Conservation (phyloP, 2,329 filamentous ascomycete species). For the Penicillium sp. region DNA sequence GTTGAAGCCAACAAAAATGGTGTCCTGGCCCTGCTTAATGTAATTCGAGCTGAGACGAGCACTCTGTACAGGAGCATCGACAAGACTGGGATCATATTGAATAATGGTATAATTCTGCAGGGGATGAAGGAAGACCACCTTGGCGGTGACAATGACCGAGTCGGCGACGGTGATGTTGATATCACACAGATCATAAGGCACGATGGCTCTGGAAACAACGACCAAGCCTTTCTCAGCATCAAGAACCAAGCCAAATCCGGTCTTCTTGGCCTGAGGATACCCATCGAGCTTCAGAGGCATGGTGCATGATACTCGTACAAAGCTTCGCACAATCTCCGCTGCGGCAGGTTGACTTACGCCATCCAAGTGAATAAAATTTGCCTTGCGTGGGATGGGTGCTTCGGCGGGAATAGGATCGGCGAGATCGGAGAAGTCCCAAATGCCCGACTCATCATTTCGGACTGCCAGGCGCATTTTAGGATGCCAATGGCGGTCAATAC, state of each 20-base stretch:
- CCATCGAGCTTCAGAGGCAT: slow-evolving; percentile 96
- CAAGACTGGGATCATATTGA: slow-evolving; percentile 86
- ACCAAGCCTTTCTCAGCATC: slow-evolving; percentile 95
- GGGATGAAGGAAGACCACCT: slow-evolving; percentile 92
- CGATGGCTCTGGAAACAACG: slow-evolving; percentile 85
- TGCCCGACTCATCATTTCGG: slow-evolving; percentile 78
- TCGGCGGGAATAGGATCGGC: slow-evolving; percentile 72
- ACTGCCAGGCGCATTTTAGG: slow-evolving; percentile 89
- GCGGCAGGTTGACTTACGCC: slow-evolving; percentile 82
- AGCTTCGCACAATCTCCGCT: slow-evolving; percentile 89
- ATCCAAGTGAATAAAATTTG: slow-evolving; percentile 86
- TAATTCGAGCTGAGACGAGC: slow-evolving; percentile 73
- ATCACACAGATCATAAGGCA: slow-evolving; percentile 94
- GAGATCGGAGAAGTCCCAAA: slow-evolving; percentile 92
- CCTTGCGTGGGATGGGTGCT: slow-evolving; percentile 65
- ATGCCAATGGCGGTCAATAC: slow-evolving; percentile 93
- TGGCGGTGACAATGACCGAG: slow-evolving; percentile 88
- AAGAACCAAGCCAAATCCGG: slow-evolving; percentile 94
- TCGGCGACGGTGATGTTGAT: slow-evolving; percentile 95
- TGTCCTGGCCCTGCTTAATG: slow-evolving; percentile 88
- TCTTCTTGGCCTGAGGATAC: slow-evolving; percentile 91
- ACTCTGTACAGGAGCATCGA: slow-evolving; percentile 88
- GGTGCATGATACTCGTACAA: slow-evolving; percentile 84
- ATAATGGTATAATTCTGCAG: slow-evolving; percentile 95
- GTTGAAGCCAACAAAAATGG: slow-evolving; percentile 97